Evolutionary conservation across 2,329 filamentous ascomycete species (phyloP).

Genomic region (Pseudopyrenochaeta lycopersici): DNA sequence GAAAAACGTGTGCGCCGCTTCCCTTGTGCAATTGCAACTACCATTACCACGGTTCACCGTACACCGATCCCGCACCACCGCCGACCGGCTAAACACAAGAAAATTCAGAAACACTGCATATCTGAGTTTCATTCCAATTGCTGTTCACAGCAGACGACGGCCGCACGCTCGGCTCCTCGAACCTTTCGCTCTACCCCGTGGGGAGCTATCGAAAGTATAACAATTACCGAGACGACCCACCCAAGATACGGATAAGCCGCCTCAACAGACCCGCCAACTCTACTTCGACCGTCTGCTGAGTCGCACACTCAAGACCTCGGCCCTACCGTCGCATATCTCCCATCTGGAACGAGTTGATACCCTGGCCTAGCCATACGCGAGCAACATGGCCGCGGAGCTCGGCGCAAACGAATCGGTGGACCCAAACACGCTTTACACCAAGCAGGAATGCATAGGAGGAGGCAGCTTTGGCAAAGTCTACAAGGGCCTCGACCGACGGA

Average conservation of each 20-base stretch:
- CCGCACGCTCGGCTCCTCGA: not conserved
- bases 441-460: constrained; percentile 77
- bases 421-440: constrained; percentile 91
- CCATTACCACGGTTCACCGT: not conserved
- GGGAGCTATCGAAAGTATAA: not conserved
- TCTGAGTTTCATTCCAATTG: not conserved
- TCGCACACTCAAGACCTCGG: not conserved
- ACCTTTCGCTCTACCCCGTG: constrained; percentile 2
- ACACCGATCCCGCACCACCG: not conserved
- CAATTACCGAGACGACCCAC: not conserved
- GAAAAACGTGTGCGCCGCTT: not conserved
- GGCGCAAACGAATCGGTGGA: constrained; percentile 68
- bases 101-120: too few relatives aligned
- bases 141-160: not conserved
- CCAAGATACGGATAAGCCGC: not conserved
- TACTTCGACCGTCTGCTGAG: not conserved
- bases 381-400: constrained; percentile 38
- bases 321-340: not conserved
- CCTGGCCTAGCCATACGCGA: not conserved
- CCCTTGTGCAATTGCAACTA: too few relatives aligned
- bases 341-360: not conserved
- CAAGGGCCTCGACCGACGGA: constrained; percentile 96
- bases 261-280: not conserved
- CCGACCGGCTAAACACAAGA: not conserved
- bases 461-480: constrained; percentile 99